These are phyloP conservation scores for Colletotrichum tabaci DNA, from an alignment of 2,329 filamentous ascomycete species.

Conservation along the genomic window DNA sequence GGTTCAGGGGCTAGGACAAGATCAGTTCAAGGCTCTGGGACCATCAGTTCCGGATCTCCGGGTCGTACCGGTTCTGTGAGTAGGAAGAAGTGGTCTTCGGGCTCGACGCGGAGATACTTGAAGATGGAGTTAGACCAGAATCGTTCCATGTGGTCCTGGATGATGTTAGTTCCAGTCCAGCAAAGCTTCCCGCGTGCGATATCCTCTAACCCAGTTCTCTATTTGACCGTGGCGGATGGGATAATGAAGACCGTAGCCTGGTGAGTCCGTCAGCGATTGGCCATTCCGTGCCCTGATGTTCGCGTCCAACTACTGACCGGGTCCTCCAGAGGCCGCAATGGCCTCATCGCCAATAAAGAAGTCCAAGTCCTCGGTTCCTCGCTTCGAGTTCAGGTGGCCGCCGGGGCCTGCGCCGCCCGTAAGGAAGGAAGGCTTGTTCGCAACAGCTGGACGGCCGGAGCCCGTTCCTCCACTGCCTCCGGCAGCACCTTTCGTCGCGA, in stretches of 20 bases:
- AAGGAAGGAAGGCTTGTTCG: constrained; percentile 95
- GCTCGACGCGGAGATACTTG: constrained; percentile 98
- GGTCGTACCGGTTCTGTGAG: constrained; percentile 90
- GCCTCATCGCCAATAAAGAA: constrained; percentile 99
- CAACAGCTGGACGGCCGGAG: constrained; percentile 90
- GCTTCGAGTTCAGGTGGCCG: constrained; percentile 89
- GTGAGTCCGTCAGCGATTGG: constrained; percentile 44
- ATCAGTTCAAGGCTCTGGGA: constrained; percentile 29
- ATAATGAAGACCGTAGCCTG: constrained; percentile 96
- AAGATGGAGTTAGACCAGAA: constrained; percentile 99
- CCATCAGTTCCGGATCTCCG: constrained; percentile 1
- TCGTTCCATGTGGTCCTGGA: constrained; percentile 96
- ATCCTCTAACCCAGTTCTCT: constrained; percentile 89
- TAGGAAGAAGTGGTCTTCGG: constrained; percentile 98
- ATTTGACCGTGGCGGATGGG: constrained; percentile 98
- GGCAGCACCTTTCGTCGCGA: constrained; percentile 89
- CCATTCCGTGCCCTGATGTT: background rate
- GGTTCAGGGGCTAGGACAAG: constrained; percentile 84
- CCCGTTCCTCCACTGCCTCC: constrained; percentile 82
- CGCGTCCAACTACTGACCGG: constrained; percentile 70
- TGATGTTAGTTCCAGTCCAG: constrained; percentile 48
- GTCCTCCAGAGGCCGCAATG: constrained; percentile 84
- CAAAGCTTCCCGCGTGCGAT: background rate
- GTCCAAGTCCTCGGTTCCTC: constrained; percentile 96
- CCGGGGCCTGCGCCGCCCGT: constrained; percentile 88